These are phyloP conservation scores for Hypsizygus marmoreus DNA, from an alignment of 768 basidiomycete genomes.

Conservation along the genomic window DNA sequence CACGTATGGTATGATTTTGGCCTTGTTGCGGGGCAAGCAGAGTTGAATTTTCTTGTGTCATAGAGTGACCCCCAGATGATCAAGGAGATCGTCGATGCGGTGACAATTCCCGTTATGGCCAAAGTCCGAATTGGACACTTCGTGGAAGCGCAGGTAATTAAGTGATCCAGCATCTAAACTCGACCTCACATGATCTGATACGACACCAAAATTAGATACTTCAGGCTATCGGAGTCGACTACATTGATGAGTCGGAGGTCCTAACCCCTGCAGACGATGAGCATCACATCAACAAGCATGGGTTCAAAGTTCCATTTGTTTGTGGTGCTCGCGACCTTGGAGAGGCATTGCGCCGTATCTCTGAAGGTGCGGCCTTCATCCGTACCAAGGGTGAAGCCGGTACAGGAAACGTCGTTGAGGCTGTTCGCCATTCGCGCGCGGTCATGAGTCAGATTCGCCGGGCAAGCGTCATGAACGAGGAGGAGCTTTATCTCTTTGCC, in stretches of 20 bases:
- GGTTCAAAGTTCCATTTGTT: constrained; percentile 93
- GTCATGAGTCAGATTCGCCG: constrained; percentile 84
- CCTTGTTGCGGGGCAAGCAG: neutral
- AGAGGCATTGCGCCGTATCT: constrained; percentile 93
- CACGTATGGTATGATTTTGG: constrained; percentile 76
- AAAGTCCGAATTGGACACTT: constrained; percentile 97
- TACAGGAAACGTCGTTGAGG: constrained; percentile 89
- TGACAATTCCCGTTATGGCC: constrained; percentile 97
- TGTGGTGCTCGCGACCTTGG: constrained; percentile 95
- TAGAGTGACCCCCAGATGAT: constrained; percentile 96
- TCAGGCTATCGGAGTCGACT: constrained; percentile 93
- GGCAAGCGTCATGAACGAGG: constrained; percentile 87
- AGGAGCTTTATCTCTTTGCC: constrained; percentile 91
- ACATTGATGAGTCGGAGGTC: constrained; percentile 94
- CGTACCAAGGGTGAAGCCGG: constrained; percentile 96
- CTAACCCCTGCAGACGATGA: constrained; percentile 96
- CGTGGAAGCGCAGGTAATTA: constrained; percentile 86
- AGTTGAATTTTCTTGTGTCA: constrained; percentile 18
- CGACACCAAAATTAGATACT: constrained; percentile 72
- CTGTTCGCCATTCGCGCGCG: constrained; percentile 88
- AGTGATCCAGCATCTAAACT: neutral
- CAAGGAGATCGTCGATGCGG: constrained; percentile 92
- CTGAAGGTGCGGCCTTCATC: constrained; percentile 97
- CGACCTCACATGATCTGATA: constrained; percentile 9
- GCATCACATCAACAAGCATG: constrained; percentile 96